Evolutionary conservation across 2,329 filamentous ascomycete genomes (phyloP).

Genomic region (Hysterium pulicare): DNA sequence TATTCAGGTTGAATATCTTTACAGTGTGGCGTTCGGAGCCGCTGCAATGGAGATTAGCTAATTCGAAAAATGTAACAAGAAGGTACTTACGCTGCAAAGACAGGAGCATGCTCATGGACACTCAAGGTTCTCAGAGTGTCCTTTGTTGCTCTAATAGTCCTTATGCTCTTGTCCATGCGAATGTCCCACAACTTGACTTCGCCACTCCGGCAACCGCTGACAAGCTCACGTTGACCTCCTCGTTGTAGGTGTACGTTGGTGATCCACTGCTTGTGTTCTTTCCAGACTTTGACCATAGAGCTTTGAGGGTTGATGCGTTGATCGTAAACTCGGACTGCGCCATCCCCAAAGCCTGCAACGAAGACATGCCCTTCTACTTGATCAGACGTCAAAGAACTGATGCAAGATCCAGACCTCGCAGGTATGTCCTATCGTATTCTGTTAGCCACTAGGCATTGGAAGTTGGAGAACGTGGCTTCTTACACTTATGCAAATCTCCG

Average conservation of each 20-base stretch:
- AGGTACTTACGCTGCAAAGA: conserved; percentile 82
- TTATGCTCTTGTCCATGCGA: conserved; percentile 74
- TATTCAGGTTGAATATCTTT: conserved; percentile 83
- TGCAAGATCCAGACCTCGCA: conserved; percentile 88
- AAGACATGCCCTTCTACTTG: conserved; percentile 98
- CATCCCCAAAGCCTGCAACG: conserved; percentile 93
- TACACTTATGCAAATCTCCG: conserved; percentile 80
- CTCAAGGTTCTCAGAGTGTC: conserved; percentile 80
- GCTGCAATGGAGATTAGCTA: conserved; percentile 48
- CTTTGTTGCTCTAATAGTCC: conserved; percentile 69
- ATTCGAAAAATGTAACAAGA: not conserved
- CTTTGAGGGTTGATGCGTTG: conserved; percentile 79
- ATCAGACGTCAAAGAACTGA: conserved; percentile 92
- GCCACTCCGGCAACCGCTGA: conserved; percentile 87
- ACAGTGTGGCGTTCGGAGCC: conserved; percentile 85
- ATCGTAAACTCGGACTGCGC: conserved; percentile 90
- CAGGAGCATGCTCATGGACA: conserved; percentile 93
- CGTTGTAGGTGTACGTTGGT: conserved; percentile 96
- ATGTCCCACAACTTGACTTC: conserved; percentile 97
- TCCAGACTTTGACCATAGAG: conserved; percentile 95
- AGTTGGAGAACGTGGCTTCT: conserved; percentile 18
- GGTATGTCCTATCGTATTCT: conserved; percentile 67
- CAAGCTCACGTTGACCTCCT: conserved; percentile 84
- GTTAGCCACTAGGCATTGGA: not conserved
- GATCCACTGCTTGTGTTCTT: conserved; percentile 93